phyloP scores from a whole-genome alignment of 2,329 filamentous ascomycete genomes.

The Albophoma yamanashiensis region DNA sequence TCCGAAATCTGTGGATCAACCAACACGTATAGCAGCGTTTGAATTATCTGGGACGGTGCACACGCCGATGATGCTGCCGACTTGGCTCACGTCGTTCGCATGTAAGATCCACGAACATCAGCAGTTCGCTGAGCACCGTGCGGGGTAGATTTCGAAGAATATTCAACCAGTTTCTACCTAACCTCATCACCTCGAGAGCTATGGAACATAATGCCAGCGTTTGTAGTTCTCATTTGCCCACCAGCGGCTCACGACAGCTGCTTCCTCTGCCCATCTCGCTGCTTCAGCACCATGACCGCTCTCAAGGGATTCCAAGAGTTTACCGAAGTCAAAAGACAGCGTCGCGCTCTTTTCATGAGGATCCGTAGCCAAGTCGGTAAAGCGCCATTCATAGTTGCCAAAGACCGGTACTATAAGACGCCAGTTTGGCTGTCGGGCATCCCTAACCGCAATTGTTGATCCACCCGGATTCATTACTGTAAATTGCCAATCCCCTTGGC shows the following conservation, averaged over 20 bases:
- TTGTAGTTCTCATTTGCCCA: not conserved
- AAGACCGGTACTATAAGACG: conserved; percentile 14
- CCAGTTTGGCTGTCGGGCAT: conserved; percentile 10
- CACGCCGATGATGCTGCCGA: too few species aligned
- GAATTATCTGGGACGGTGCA: too few species aligned
- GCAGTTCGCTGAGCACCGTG: too few species aligned
- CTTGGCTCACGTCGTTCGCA: too few species aligned
- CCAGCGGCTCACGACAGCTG: not conserved
- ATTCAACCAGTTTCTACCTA: not conserved
- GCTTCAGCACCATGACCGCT: not conserved
- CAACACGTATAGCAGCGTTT: too few species aligned
- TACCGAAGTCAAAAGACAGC: conserved; percentile 8
- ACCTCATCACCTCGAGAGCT: not conserved
- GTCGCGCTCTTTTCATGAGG: conserved; percentile 9
- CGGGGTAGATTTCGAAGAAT: too few species aligned
- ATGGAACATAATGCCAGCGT: not conserved
- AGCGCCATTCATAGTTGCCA: conserved; percentile 14
- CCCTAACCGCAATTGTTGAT: conserved; percentile 13
- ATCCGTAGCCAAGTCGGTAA: conserved; percentile 10
- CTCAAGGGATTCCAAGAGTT: not conserved
- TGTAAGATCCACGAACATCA: too few species aligned
- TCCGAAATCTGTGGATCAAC: too few species aligned
- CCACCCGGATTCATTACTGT: conserved; percentile 16
- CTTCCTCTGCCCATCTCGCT: not conserved
- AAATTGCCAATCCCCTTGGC: conserved; percentile 13